A percentile compares a stretch with the other conserved stretches of the same genome.
Conservation (phyloP, 2,329 filamentous ascomycete genomes). For the Ophiocordyceps unilateralis region DNA sequence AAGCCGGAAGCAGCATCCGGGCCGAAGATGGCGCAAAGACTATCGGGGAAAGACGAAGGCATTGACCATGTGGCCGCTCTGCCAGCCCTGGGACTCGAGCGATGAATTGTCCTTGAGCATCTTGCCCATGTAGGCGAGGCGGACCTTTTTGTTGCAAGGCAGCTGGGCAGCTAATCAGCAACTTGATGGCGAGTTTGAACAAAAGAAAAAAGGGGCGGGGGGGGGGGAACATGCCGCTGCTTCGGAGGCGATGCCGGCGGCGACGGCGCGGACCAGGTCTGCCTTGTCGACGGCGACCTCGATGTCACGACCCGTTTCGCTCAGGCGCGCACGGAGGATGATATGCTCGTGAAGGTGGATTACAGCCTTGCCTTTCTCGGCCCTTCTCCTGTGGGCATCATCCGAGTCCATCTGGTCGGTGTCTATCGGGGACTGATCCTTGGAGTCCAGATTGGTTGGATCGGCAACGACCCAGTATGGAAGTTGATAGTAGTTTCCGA, state of each 20-base stretch:
- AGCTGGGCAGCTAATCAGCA: slow-evolving; percentile 25
- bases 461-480: slow-evolving; percentile 53
- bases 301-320: slow-evolving; percentile 49
- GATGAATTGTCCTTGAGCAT: slow-evolving; percentile 53
- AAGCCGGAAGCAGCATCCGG: too few species aligned
- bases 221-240: slow-evolving; percentile 4
- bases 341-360: slow-evolving; percentile 35
- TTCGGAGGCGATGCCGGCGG: slow-evolving; percentile 35
- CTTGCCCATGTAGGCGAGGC: slow-evolving; percentile 66
- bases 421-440: slow-evolving; percentile 20
- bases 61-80: slow-evolving; percentile 57
- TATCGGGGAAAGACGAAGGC: slow-evolving; percentile 47
- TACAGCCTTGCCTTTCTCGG: slow-evolving; percentile 43
- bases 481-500: slow-evolving; percentile 52
- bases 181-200: not conserved
- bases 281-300: slow-evolving; percentile 35
- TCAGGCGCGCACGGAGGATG: slow-evolving; percentile 43
- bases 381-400: slow-evolving; percentile 20
- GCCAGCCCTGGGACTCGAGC: slow-evolving; percentile 57
- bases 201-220: not conserved
- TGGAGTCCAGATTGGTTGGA: slow-evolving; percentile 33
- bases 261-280: slow-evolving; percentile 47
- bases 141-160: slow-evolving; percentile 38
- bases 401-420: slow-evolving; percentile 14
- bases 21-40: too few species aligned